Evolutionary conservation across 768 basidiomycete genomes (phyloP).

Genomic region (Rhodosporidiobolus odoratus): DNA sequence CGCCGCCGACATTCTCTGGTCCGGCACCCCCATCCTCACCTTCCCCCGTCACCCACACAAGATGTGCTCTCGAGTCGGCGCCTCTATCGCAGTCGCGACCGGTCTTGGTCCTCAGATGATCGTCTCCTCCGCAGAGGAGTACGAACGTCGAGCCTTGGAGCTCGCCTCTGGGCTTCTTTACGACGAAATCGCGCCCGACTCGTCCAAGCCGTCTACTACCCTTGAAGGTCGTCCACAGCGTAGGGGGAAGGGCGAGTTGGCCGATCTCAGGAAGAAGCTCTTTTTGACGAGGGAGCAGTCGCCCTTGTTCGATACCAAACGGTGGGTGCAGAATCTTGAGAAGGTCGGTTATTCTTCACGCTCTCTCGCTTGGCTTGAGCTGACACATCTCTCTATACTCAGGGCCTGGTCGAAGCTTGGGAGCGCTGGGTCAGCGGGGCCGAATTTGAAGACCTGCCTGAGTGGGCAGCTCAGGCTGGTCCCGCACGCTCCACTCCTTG

Average conservation of each 20-base stretch:
- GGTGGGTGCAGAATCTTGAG: conserved; percentile 55
- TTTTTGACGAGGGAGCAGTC: conserved; percentile 50
- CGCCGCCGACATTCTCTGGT: conserved; percentile 55
- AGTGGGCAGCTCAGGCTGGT: conserved; percentile 1
- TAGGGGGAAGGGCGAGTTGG: conserved; percentile 47
- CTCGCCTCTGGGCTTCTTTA: conserved; percentile 47
- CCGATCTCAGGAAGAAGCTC: conserved; percentile 50
- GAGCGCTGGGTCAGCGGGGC: conserved; percentile 50
- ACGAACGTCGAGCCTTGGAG: conserved; percentile 52
- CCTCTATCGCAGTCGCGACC: conserved; percentile 53
- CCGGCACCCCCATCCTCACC: conserved; percentile 55
- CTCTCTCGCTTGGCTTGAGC: too few species aligned
- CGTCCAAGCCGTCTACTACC: conserved; percentile 13
- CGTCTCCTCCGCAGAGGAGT: conserved; percentile 50
- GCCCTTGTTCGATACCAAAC: conserved; percentile 54
- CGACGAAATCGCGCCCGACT: conserved; percentile 5
- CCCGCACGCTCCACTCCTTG: not conserved
- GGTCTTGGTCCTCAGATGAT: conserved; percentile 54
- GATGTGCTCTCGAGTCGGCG: conserved; percentile 55
- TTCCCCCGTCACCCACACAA: conserved; percentile 52
- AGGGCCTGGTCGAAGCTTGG: conserved; percentile 51
- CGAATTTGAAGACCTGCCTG: conserved; percentile 36
- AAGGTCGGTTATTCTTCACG: conserved; percentile 36
- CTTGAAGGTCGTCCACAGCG: conserved; percentile 28
- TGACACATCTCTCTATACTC: not conserved